Conservation (phyloP, 139 green algal species). For the Coelastrella sp. region DNA sequence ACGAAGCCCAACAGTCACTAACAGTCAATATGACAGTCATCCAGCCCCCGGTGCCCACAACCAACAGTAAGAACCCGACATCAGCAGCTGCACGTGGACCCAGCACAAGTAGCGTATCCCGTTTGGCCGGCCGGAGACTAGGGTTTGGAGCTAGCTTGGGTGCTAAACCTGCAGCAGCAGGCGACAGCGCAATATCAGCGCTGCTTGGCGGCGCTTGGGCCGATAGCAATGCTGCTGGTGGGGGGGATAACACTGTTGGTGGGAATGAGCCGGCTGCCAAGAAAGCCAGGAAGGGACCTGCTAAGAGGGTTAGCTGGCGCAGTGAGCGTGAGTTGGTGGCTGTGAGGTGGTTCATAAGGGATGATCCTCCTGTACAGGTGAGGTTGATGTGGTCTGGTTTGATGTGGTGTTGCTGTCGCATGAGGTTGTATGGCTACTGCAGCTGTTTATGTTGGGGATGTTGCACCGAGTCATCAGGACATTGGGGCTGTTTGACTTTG, state of each 20-base stretch:
- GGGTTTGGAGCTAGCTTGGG: constrained; percentile 9
- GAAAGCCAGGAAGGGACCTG: neutral
- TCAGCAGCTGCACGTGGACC: constrained; percentile 6
- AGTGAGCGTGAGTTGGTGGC: constrained; percentile 24
- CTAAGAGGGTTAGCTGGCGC: constrained; percentile 24
- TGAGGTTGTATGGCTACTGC: too few relatives aligned
- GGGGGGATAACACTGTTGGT: neutral
- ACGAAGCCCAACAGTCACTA: neutral
- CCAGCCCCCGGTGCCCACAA: neutral
- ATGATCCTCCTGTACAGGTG: constrained; percentile 37
- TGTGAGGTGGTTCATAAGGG: constrained; percentile 48
- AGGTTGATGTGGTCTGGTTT: neutral
- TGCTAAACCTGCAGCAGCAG: neutral
- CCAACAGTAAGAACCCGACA: constrained; percentile 8
- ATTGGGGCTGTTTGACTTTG: too few relatives aligned
- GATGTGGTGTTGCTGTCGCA: too few relatives aligned
- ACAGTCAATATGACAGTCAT: neutral
- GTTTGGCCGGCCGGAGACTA: neutral
- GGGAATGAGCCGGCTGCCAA: neutral
- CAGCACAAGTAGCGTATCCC: constrained; percentile 22
- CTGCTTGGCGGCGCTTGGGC: constrained; percentile 21
- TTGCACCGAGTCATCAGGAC: too few relatives aligned
- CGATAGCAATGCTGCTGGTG: neutral
- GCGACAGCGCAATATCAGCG: neutral
- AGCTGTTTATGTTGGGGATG: too few relatives aligned